Conservation (phyloP, 345 rosid species). For the Noccaea caerulescens region DNA sequence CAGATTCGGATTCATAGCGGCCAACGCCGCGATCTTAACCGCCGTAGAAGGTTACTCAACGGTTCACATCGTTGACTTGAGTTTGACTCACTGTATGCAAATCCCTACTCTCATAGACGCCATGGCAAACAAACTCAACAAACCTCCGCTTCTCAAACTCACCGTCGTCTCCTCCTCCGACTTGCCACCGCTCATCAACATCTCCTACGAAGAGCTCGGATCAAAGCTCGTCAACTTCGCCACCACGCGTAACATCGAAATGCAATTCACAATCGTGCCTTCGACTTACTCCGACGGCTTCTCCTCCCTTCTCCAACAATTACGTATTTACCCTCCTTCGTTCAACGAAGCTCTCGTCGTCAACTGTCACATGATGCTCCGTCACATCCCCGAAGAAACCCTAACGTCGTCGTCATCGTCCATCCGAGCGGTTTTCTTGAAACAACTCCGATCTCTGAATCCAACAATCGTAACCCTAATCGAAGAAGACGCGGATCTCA, state of each 20-base stretch:
- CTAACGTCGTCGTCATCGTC: constrained; percentile 31
- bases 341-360: constrained; percentile 75
- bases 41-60: constrained; percentile 77
- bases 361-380: constrained; percentile 93
- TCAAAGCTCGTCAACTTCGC: constrained; percentile 72
- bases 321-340: constrained; percentile 57
- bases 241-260: constrained; percentile 62
- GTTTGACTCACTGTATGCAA: constrained; percentile 95
- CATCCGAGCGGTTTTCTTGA: constrained; percentile 59
- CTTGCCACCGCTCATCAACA: constrained; percentile 53
- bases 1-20: constrained; percentile 88
- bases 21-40: constrained; percentile 76
- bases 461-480: constrained; percentile 71
- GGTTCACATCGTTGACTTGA: constrained; percentile 84
- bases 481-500: constrained; percentile 86
- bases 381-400: constrained; percentile 74
- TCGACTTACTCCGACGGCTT: constrained; percentile 74
- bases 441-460: constrained; percentile 63
- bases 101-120: constrained; percentile 92
- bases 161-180: constrained; percentile 69
- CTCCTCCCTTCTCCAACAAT: constrained; percentile 65
- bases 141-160: constrained; percentile 68
- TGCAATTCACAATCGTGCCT: constrained; percentile 64
- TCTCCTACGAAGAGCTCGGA: constrained; percentile 74
- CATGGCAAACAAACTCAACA: constrained; percentile 54